These are phyloP conservation scores for Cajanus cajan DNA, from an alignment of 306 rosid species.

Conservation along the genomic window DNA sequence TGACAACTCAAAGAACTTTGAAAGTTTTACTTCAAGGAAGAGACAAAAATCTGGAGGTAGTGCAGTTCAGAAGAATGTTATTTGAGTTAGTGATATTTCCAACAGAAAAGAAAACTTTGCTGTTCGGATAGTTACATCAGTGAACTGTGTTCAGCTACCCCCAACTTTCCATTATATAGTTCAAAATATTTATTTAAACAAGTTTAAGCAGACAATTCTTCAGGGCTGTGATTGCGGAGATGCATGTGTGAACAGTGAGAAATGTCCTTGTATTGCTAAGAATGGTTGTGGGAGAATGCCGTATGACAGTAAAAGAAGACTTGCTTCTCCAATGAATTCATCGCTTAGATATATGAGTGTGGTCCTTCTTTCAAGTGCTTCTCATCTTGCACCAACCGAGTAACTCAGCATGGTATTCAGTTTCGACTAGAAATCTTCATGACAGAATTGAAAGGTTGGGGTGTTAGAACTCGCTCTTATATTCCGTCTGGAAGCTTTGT, in stretches of 20 bases:
- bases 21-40: not conserved
- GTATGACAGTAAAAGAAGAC: slow-evolving; percentile 9
- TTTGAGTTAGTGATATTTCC: slow-evolving; percentile 31
- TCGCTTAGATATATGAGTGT: slow-evolving; percentile 37
- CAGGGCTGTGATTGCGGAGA: slow-evolving; percentile 27
- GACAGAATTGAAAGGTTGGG: slow-evolving; percentile 40
- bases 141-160: not conserved
- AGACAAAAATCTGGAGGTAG: not conserved
- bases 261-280: slow-evolving; percentile 34
- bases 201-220: not conserved
- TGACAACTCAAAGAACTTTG: not conserved
- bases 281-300: slow-evolving; percentile 37
- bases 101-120: slow-evolving; percentile 40
- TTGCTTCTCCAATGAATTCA: not conserved
- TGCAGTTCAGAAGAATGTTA: not conserved
- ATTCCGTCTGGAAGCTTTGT: slow-evolving; percentile 44
- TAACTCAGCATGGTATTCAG: slow-evolving; percentile 27
- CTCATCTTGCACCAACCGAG: slow-evolving; percentile 37
- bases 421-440: slow-evolving; percentile 43
- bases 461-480: slow-evolving; percentile 45
- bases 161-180: slow-evolving; percentile 23
- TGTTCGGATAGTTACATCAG: slow-evolving; percentile 22
- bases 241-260: not conserved
- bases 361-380: slow-evolving; percentile 39
- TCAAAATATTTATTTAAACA: not conserved